phyloP scores from a whole-genome alignment of 805 yeast genomes.

The Danielia oregonensis region DNA sequence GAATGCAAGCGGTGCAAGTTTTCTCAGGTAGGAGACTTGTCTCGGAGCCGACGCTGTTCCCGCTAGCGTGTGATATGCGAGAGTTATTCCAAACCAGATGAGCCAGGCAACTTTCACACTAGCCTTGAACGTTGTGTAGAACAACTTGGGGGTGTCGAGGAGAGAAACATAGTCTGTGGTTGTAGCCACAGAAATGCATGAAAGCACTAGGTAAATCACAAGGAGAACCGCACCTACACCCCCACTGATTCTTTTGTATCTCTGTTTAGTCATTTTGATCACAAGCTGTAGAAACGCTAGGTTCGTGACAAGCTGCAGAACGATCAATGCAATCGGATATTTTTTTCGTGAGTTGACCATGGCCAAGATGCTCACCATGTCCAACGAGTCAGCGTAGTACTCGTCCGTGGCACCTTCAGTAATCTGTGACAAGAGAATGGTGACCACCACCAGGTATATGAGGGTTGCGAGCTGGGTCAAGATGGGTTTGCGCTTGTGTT shows the following conservation, averaged over 20 bases:
- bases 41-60: conserved; percentile 26
- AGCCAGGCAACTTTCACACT: conserved; percentile 26
- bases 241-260: conserved; percentile 23
- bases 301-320: conserved; percentile 45
- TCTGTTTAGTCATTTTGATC: conserved; percentile 19
- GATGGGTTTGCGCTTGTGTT: conserved; percentile 51
- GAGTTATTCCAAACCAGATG: conserved; percentile 28
- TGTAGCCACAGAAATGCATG: conserved; percentile 5
- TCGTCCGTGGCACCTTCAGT: conserved; percentile 47
- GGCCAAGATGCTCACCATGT: conserved; percentile 39
- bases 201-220: conserved; percentile 14
- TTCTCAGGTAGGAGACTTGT: conserved; percentile 44
- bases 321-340: conserved; percentile 35
- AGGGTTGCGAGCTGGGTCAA: conserved; percentile 57
- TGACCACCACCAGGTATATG: conserved; percentile 50
- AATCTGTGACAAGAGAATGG: conserved; percentile 46
- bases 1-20: conserved; percentile 46
- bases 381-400: conserved; percentile 51
- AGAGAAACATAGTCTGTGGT: background rate
- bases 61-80: conserved; percentile 36
- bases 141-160: background rate
- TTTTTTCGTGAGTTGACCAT: conserved; percentile 33
- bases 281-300: conserved; percentile 55
- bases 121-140: conserved; percentile 26
- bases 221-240: conserved; percentile 16